A percentile compares a stretch with the other conserved stretches of the same genome.
phyloP scores from a whole-genome alignment of 106 monocot species.

The Gastrodia elata region DNA sequence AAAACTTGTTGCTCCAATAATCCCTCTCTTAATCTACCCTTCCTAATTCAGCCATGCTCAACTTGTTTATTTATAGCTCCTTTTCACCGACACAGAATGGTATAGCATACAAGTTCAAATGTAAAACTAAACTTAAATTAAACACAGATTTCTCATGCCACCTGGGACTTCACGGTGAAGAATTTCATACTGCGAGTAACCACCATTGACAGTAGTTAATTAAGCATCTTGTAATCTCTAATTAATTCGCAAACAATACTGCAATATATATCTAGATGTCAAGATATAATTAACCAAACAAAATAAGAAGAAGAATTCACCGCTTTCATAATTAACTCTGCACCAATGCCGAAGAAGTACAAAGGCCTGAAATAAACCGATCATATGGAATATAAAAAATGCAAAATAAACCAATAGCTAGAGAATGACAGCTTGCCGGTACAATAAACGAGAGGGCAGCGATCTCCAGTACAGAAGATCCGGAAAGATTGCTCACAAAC shows the following conservation, averaged over 20 bases:
- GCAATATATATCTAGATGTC: neutral
- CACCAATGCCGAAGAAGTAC: constrained; percentile 61
- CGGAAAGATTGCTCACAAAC: constrained; percentile 90
- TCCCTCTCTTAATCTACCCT: neutral
- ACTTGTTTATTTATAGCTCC: neutral
- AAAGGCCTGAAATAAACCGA: constrained; percentile 36
- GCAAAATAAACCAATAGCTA: neutral
- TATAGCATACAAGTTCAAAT: neutral
- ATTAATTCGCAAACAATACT: neutral
- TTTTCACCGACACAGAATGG: neutral
- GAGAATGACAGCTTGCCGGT: constrained; percentile 33
- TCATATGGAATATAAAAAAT: neutral
- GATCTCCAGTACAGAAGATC: constrained; percentile 91
- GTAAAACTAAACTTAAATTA: neutral
- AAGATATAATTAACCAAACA: neutral
- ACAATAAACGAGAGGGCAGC: constrained; percentile 63
- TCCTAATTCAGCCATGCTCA: neutral
- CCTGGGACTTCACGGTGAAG: neutral
- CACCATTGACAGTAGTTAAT: neutral
- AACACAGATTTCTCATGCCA: neutral
- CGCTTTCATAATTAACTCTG: constrained; percentile 7
- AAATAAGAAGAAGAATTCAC: constrained; percentile 4
- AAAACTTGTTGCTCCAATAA: neutral
- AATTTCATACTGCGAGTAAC: neutral
- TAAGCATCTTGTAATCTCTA: neutral